Percentiles rank a stretch among this genome's conserved stretches.
Evolutionary conservation across 2,329 filamentous ascomycete genomes (phyloP).

Genomic region (Pseudocercospora cruenta): DNA sequence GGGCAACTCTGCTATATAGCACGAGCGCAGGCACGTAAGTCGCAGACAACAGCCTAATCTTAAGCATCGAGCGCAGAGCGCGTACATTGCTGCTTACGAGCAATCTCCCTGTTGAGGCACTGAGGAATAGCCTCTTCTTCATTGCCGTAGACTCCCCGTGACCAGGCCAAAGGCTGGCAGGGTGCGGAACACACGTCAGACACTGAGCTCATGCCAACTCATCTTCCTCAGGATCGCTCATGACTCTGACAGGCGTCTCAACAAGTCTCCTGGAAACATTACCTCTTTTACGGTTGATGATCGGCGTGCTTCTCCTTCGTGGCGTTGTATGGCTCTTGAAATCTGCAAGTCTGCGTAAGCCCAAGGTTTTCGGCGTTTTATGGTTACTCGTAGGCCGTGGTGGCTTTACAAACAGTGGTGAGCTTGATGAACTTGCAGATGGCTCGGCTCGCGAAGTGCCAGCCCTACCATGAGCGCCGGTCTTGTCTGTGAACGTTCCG

Average conservation of each 20-base stretch:
- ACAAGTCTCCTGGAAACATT: neutral
- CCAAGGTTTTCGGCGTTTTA: conserved; percentile 17
- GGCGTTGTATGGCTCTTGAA: conserved; percentile 13
- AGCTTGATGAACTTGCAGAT: conserved; percentile 1
- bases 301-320: conserved; percentile 11
- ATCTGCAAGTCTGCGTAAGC: conserved; percentile 15
- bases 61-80: too few species aligned
- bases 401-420: conserved; percentile 14
- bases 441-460: neutral
- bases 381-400: conserved; percentile 10
- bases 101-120: too few species aligned
- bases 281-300: conserved; percentile 10
- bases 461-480: neutral
- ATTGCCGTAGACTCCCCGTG: too few species aligned
- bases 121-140: too few species aligned
- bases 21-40: too few species aligned
- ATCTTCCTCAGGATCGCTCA: neutral
- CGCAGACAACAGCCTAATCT: too few species aligned
- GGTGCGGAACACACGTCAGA: neutral
- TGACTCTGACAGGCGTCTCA: neutral
- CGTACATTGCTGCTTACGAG: too few species aligned
- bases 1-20: too few species aligned
- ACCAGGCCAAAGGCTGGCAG: neutral
- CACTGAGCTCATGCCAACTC: neutral
- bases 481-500: neutral